phyloP scores from a whole-genome alignment of 257 asterid species.

The Ehretia macrophylla region DNA sequence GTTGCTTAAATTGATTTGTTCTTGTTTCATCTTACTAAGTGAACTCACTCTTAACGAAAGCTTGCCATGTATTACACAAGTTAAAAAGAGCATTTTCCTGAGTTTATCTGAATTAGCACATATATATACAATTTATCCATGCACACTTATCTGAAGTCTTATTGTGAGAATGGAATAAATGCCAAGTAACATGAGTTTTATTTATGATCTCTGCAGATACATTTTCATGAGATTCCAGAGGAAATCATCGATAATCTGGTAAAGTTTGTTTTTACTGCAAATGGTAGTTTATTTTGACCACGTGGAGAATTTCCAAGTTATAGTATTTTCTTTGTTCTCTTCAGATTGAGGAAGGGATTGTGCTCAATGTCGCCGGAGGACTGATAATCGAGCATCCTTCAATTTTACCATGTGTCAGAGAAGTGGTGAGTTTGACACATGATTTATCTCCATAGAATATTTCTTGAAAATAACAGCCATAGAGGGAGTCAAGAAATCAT shows the following conservation, averaged over 20 bases:
- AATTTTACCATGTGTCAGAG: slow-evolving; percentile 64
- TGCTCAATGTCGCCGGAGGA: slow-evolving; percentile 91
- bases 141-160: too few relatives aligned
- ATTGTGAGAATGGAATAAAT: too few relatives aligned
- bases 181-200: not conserved
- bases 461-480: not conserved
- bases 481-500: not conserved
- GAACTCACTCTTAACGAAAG: too few relatives aligned
- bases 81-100: too few relatives aligned
- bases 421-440: slow-evolving; percentile 52
- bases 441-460: slow-evolving; percentile 2
- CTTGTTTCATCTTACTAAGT: too few relatives aligned
- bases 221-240: slow-evolving; percentile 81
- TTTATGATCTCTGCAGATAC: slow-evolving; percentile 53
- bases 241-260: slow-evolving; percentile 71
- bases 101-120: too few relatives aligned
- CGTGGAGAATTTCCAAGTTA: not conserved
- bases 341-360: slow-evolving; percentile 78
- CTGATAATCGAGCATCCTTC: slow-evolving; percentile 88
- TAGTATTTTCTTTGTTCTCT: slow-evolving; percentile 6
- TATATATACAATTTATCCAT: too few relatives aligned
- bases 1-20: not conserved
- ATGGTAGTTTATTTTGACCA: not conserved
- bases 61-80: too few relatives aligned
- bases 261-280: slow-evolving; percentile 12